phyloP scores from a whole-genome alignment of 1,139 yeast species.

The Candida dubliniensis region DNA sequence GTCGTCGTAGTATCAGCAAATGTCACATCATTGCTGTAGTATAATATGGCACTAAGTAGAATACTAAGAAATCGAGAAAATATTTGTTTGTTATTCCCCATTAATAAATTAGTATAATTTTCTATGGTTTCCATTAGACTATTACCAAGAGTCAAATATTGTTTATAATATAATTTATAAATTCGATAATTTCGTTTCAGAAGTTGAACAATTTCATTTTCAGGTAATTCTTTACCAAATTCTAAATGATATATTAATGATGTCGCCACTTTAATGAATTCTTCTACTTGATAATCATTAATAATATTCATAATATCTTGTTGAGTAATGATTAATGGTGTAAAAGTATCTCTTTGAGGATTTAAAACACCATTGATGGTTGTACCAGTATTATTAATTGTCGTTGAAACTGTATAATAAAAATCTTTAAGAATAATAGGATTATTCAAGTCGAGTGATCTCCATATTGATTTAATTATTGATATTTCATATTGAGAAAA shows the following conservation, averaged over 20 bases:
- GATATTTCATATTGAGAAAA: constrained; percentile 17
- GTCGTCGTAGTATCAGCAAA: not conserved
- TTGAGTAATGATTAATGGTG: not conserved
- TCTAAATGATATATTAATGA: constrained; percentile 20
- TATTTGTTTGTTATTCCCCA: not conserved
- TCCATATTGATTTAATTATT: constrained; percentile 18
- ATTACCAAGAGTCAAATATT: constrained; percentile 24
- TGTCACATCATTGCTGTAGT: not conserved
- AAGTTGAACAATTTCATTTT: constrained; percentile 10
- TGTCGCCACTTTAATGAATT: constrained; percentile 20
- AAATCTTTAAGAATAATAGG: not conserved
- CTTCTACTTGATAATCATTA: constrained; percentile 20
- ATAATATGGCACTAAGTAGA: not conserved
- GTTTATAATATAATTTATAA: constrained; percentile 17
- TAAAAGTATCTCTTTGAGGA: not conserved
- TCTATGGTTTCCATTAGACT: constrained; percentile 4
- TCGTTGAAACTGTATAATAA: not conserved
- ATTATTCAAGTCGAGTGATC: constrained; percentile 11
- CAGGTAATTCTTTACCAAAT: constrained; percentile 16
- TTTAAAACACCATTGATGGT: not conserved
- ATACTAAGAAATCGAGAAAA: not conserved
- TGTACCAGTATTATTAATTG: not conserved
- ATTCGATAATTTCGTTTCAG: constrained; percentile 23
- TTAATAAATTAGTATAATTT: too few relatives aligned
- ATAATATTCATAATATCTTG: constrained; percentile 13